phyloP scores from a whole-genome alignment of 1,284 basidiomycete species.

The Peniophora sp. region DNA sequence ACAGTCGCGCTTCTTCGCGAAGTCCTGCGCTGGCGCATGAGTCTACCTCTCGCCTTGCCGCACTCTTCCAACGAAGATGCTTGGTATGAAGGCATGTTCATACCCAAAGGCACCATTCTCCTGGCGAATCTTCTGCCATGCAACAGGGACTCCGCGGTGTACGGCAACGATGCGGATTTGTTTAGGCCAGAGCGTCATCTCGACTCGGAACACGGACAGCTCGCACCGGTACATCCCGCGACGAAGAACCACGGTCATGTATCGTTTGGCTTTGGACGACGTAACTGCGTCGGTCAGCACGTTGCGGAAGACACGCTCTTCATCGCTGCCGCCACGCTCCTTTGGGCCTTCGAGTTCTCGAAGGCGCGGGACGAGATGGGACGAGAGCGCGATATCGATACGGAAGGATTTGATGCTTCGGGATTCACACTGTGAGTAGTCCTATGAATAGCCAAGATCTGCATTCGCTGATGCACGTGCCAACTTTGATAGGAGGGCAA shows the following conservation, averaged over 20 bases:
- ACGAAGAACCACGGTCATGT: conserved; percentile 13
- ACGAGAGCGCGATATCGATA: background rate
- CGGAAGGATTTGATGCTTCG: background rate
- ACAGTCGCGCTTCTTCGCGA: conserved; percentile 8
- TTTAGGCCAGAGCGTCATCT: background rate
- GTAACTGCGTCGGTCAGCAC: conserved; percentile 8
- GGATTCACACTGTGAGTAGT: background rate
- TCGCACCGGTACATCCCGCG: background rate
- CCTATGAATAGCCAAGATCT: background rate
- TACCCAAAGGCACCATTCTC: conserved; percentile 13
- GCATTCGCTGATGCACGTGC: background rate
- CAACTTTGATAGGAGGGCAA: background rate
- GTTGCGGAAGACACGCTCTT: background rate
- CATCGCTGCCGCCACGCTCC: background rate
- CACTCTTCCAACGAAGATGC: conserved; percentile 9
- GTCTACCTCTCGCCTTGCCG: conserved; percentile 2
- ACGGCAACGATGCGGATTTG: background rate
- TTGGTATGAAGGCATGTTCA: conserved; percentile 12
- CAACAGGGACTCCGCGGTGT: background rate
- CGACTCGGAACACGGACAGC: background rate
- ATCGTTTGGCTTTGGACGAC: conserved; percentile 24
- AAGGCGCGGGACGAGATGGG: background rate
- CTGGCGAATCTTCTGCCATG: conserved; percentile 8
- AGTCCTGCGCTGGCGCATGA: conserved; percentile 6
- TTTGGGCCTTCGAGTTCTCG: background rate